A percentile compares a stretch with the other conserved stretches of the same genome.
These are phyloP conservation scores for Cutaneotrichosporon sp. DNA, from an alignment of 1,284 basidiomycete genomes.

Conservation along the genomic window DNA sequence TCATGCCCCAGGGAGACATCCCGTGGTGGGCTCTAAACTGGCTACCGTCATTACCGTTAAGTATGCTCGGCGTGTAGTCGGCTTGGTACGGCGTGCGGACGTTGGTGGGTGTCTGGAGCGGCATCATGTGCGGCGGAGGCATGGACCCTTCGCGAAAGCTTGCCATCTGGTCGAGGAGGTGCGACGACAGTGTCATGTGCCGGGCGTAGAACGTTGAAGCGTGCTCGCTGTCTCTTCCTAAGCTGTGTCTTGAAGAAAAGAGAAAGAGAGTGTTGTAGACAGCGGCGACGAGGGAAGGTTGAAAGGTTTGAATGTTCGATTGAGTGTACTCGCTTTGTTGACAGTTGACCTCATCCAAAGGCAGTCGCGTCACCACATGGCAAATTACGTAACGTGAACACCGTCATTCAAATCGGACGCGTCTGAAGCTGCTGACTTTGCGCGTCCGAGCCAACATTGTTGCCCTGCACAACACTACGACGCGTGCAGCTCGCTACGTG, in stretches of 20 bases:
- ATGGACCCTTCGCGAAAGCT: slow-evolving; percentile 1
- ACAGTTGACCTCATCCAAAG: neutral
- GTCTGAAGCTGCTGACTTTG: neutral
- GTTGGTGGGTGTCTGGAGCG: slow-evolving; percentile 12
- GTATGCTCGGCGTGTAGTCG: neutral
- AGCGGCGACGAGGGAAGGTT: neutral
- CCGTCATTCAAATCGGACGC: neutral
- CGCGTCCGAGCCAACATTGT: slow-evolving; percentile 4
- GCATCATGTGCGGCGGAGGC: slow-evolving; percentile 8
- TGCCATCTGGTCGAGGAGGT: slow-evolving; percentile 34
- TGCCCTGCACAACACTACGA: neutral
- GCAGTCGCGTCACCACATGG: slow-evolving; percentile 2
- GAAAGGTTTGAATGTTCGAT: neutral
- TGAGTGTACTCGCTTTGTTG: slow-evolving; percentile 3
- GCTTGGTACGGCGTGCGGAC: neutral
- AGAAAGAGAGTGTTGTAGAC: neutral
- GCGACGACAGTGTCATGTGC: slow-evolving; percentile 32
- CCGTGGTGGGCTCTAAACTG: slow-evolving; percentile 14
- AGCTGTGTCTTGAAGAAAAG: neutral
- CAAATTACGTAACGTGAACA: neutral
- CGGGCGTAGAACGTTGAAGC: neutral
- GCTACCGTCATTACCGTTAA: slow-evolving; percentile 7
- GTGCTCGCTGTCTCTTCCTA: no score
- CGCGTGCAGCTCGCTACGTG: neutral
- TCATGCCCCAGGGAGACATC: slow-evolving; percentile 2